These are phyloP conservation scores for Trifolium pratense DNA, from an alignment of 306 rosid species.

Conservation along the genomic window DNA sequence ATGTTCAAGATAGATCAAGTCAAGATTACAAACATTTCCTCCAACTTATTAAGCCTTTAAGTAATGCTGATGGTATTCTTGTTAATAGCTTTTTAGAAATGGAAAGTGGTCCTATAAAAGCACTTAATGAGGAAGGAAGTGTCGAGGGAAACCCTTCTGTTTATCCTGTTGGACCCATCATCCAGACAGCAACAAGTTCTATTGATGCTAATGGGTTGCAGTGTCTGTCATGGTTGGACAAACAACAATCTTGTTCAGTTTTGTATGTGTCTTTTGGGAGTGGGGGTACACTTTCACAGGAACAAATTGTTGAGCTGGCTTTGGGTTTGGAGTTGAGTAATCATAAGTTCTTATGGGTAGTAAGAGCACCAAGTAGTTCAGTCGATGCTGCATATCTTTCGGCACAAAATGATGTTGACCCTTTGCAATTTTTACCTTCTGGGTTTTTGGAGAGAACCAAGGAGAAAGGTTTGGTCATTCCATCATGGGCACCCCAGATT, in stretches of 20 bases:
- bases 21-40: not conserved
- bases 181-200: not conserved
- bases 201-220: not conserved
- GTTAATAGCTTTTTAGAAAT: constrained; percentile 35
- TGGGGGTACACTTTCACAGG: constrained; percentile 31
- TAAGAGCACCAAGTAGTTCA: constrained; percentile 19
- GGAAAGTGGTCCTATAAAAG: constrained; percentile 27
- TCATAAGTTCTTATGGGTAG: constrained; percentile 20
- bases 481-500: constrained; percentile 38
- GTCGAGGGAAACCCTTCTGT: not conserved
- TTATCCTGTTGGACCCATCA: constrained; percentile 37
- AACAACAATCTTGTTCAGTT: constrained; percentile 36
- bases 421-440: constrained; percentile 1
- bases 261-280: constrained; percentile 49
- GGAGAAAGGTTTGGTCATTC: constrained; percentile 32
- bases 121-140: not conserved
- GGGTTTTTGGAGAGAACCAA: constrained; percentile 34
- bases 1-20: not conserved
- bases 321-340: constrained; percentile 34
- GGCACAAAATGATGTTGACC: constrained; percentile 5
- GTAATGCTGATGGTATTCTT: constrained; percentile 24
- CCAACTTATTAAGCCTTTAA: not conserved
- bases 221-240: constrained; percentile 44
- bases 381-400: not conserved
- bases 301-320: constrained; percentile 20